phyloP scores from a whole-genome alignment of 2,329 filamentous ascomycete genomes.

The Paracoccidioides brasiliensis region DNA sequence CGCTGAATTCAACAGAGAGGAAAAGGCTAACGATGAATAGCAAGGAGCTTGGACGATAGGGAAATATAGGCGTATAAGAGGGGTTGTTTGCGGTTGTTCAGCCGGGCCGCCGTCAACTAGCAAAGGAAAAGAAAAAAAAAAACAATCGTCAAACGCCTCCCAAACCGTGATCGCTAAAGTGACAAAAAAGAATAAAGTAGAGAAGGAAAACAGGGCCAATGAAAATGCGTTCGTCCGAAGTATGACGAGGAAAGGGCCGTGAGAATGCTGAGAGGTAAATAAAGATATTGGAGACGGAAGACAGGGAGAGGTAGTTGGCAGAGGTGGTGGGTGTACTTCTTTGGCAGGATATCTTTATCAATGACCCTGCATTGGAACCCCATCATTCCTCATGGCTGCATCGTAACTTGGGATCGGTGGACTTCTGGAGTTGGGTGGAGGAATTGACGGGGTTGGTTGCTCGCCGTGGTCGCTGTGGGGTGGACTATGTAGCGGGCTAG shows the following conservation, averaged over 20 bases:
- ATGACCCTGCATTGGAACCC: neutral
- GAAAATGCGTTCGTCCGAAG: slow-evolving; percentile 1
- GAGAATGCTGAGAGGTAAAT: neutral
- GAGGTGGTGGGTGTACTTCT: too few species aligned
- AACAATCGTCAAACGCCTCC: slow-evolving; percentile 8
- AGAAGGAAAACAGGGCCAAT: neutral
- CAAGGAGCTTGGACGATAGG: neutral
- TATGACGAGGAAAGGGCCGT: neutral
- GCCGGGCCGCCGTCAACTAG: neutral
- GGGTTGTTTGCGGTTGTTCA: neutral
- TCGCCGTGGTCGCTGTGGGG: slow-evolving; percentile 15
- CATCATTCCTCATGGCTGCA: slow-evolving; percentile 48
- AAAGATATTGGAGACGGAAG: neutral
- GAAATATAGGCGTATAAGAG: neutral
- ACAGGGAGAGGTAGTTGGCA: neutral
- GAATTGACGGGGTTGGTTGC: neutral
- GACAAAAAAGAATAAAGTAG: slow-evolving; percentile 2
- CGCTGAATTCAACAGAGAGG: neutral
- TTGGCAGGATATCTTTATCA: neutral
- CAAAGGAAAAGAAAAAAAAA: neutral
- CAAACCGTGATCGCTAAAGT: slow-evolving; percentile 20
- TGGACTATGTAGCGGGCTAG: slow-evolving; percentile 39
- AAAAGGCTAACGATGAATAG: neutral
- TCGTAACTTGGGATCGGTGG: slow-evolving; percentile 75
- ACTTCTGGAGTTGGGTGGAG: slow-evolving; percentile 27